phyloP scores from a whole-genome alignment of 305 asterid species.

The Solanum hybrid region DNA sequence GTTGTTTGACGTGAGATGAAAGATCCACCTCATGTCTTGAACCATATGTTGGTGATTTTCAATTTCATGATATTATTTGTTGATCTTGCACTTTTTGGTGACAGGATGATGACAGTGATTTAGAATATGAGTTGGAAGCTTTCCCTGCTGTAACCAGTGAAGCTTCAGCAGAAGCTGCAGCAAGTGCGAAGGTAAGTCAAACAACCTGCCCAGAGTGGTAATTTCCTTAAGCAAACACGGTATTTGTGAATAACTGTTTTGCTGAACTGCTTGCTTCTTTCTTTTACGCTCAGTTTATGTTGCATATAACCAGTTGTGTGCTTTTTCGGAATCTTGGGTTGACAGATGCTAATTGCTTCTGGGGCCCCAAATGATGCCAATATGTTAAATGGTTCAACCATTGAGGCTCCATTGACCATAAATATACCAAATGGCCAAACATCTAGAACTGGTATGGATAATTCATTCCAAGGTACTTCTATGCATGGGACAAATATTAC shows the following conservation, averaged over 20 bases:
- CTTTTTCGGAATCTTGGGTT: not conserved
- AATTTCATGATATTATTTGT: not conserved
- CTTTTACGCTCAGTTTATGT: not conserved
- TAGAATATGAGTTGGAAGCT: constrained; percentile 64
- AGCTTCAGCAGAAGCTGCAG: constrained; percentile 63
- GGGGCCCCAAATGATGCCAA: constrained; percentile 40
- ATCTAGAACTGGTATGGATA: constrained; percentile 30
- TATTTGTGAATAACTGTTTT: not conserved
- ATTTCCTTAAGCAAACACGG: not conserved
- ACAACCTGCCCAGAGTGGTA: not conserved
- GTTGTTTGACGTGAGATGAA: not conserved
- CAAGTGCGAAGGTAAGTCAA: constrained; percentile 56
- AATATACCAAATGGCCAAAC: constrained; percentile 54
- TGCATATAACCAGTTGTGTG: not conserved
- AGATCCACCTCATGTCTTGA: not conserved
- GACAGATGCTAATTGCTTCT: constrained; percentile 62
- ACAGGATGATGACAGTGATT: constrained; percentile 85
- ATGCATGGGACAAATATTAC: constrained; percentile 42
- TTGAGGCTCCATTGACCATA: constrained; percentile 82
- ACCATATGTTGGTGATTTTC: not conserved
- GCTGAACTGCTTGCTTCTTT: not conserved
- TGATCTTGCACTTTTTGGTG: constrained; percentile 11
- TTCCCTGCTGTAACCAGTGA: constrained; percentile 57
- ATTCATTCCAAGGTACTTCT: constrained; percentile 26
- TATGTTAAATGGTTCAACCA: constrained; percentile 38